phyloP scores from a whole-genome alignment of 2,329 filamentous ascomycete genomes.

The Aspergillus sclerotialis region DNA sequence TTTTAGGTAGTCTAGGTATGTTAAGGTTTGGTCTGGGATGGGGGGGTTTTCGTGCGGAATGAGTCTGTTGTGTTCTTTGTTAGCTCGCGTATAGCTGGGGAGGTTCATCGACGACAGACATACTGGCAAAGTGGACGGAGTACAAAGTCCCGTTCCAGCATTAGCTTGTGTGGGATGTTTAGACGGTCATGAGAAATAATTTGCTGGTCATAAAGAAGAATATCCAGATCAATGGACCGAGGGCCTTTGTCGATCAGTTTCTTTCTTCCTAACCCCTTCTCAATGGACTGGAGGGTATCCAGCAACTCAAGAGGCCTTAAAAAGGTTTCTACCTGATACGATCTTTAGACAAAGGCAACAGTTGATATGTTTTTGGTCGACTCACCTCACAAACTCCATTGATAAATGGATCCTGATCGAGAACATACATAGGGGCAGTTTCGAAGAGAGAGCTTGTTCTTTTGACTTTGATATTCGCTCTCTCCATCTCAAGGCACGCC shows the following conservation, averaged over 20 bases:
- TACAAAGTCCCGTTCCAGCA: conserved; percentile 90
- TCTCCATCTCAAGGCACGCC: conserved; percentile 72
- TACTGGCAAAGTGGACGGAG: conserved; percentile 67
- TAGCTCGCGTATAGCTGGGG: conserved; percentile 4
- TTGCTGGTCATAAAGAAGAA: conserved; percentile 71
- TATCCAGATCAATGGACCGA: conserved; percentile 88
- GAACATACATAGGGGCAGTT: conserved; percentile 93
- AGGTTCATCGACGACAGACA: conserved; percentile 2
- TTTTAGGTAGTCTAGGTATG: conserved; percentile 30
- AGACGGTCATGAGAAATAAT: conserved; percentile 63
- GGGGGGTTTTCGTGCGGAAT: conserved; percentile 35
- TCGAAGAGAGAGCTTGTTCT: conserved; percentile 88
- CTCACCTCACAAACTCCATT: conserved; percentile 89
- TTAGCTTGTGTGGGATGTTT: conserved; percentile 75
- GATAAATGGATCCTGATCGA: conserved; percentile 79
- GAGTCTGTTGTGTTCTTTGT: conserved; percentile 22
- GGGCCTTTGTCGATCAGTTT: conserved; percentile 91
- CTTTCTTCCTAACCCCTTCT: conserved; percentile 67
- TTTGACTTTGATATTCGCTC: conserved; percentile 63
- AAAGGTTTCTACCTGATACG: conserved; percentile 65
- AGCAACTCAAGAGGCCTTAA: conserved; percentile 69
- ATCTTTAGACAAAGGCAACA: conserved; percentile 7
- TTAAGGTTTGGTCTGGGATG: conserved; percentile 15
- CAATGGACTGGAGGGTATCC: conserved; percentile 75
- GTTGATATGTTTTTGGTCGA: conserved; percentile 1